Base-by-base conservation (phyloP, 768 basidiomycete genomes). In the Nidula microcarpa region DNA sequence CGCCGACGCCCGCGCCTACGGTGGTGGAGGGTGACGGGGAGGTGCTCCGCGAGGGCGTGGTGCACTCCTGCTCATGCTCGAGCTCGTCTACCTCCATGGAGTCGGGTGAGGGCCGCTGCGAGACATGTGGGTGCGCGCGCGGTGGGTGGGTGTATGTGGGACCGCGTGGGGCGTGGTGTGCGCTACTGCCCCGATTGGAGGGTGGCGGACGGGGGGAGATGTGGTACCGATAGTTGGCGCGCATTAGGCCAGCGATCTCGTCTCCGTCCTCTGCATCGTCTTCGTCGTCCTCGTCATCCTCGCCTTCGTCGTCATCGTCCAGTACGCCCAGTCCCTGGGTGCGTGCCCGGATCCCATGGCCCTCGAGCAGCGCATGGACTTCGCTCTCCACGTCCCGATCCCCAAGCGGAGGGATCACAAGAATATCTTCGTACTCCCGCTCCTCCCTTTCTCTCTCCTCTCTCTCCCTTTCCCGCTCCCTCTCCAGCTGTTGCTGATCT, bases 321-420 rank as follows among this genome's bases (percentile, higher is more conserved):
- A 14, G 34, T 11, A 36, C 34, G 33, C 2, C 43, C 48, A 39
- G 23, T 4, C 23, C 23, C 23, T 23, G 23, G 23, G 23, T 23
- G 33, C 43, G 48, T 49, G 30, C 43, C 47, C 17, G 30, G 43
- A 51, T 51, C 51, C 37, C 54, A 49, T 30, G 46, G 47, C 34
- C 44, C 53, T 45, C 54, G 34, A 58, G 54, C 36, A 58, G 55
- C 1, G 57, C 56, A 43, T 58, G 57, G 41, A 58, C 77, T 55
- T 84, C 80, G 60, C 76, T 74, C 64, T 86, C 85, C 14, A 81
- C 74, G 18, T 70, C 66, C 32, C 66, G 73, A 57, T 85, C 81
- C 16, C 84, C 84, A 16, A 82, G 66, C 1, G 78, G 74, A 0
- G 82, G 80, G 30, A 82, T 77, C 18, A 81, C 71, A n/a, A 82